Evolutionary conservation across 495 filamentous ascomycete species (phyloP).

Genomic region (Aspergillus panamensis): DNA sequence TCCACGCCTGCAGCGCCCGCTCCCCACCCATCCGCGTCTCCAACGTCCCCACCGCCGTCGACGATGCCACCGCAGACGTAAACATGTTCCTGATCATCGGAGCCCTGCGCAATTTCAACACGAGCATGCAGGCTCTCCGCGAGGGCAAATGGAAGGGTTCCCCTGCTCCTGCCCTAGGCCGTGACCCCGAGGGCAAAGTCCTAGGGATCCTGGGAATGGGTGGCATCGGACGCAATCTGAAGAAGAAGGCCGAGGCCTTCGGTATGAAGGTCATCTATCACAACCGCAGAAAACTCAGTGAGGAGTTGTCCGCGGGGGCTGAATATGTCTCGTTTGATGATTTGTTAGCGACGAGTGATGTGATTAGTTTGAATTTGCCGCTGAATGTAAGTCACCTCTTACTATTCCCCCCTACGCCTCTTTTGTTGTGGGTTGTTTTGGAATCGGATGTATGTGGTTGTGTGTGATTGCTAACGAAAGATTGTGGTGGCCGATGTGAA

Average conservation of each 20-base stretch:
- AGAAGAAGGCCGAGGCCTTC: slow-evolving; percentile 55
- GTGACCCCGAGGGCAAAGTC: slow-evolving; percentile 62
- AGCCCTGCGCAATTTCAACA: slow-evolving; percentile 67
- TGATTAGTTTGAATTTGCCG: slow-evolving; percentile 72
- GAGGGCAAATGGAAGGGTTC: slow-evolving; percentile 55
- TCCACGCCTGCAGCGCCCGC: slow-evolving; percentile 63
- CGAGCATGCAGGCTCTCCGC: slow-evolving; percentile 58
- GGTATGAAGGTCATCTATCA: slow-evolving; percentile 68
- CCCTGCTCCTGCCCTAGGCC: slow-evolving; percentile 47
- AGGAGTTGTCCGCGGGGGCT: slow-evolving; percentile 56
- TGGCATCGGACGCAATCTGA: slow-evolving; percentile 67
- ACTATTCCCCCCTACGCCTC: too few species aligned
- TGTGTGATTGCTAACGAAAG: neutral
- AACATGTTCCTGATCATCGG: slow-evolving; percentile 76
- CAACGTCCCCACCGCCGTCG: slow-evolving; percentile 75
- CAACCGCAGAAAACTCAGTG: slow-evolving; percentile 54
- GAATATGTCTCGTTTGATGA: slow-evolving; percentile 68
- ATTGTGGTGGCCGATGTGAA: slow-evolving; percentile 21
- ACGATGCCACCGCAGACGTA: slow-evolving; percentile 77
- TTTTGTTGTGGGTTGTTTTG: neutral
- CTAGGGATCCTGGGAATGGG: slow-evolving; percentile 84
- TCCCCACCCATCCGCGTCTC: slow-evolving; percentile 61
- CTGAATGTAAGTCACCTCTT: slow-evolving; percentile 56
- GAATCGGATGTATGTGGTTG: too few species aligned
- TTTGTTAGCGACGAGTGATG: slow-evolving; percentile 62